Base-by-base conservation (phyloP, 345 rosid species). In the Moricandia arvensis region DNA sequence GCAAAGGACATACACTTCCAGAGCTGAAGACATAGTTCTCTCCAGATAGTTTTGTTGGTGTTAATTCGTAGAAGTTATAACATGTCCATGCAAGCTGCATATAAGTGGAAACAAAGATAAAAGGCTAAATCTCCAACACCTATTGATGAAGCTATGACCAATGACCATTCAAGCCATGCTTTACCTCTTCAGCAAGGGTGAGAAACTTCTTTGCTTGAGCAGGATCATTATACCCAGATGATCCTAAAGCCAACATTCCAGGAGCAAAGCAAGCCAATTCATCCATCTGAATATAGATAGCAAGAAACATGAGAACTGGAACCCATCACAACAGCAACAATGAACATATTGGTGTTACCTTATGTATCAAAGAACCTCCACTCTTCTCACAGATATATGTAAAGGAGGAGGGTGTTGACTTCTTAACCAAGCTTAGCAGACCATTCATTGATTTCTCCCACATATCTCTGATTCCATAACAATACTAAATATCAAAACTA, bases 371-470 rank as follows among this genome's bases (percentile, higher is more conserved):
- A 18, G 83, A 41, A 29, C 76, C 63, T 73, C 99, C 98, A 70
- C 35, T 86, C 85, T 93, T 93, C 85, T 95, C 98, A 81, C 98
- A 88, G n/a, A 96, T 69, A 79, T 93, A 96, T 5, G 99, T 59
- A 79, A 88, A 96, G 5, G 96, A 89, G 15, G 96, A 93, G 62
- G 96, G 97, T 47, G 90, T 87, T 63, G 97, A 78, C 81, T 76
- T 90, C 85, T 85, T 83, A 65, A 96, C 79, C 87, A 96, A 85
- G 84, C 90, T 88, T 65, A 77, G 58, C 72, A 96, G 72, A 79
- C 99, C 99, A 75, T 89, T 91, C 99, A 96, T 96, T 75, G 99
- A 93, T 80, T 80, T 89, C 81, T 96, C 99, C 99, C 99, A 96
- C 98, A 93, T 93, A 30, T 91, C 94, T 49, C 57, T 49, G 24